Evolutionary conservation across 495 filamentous ascomycete species (phyloP).

Genomic region (Tricharina praecox): DNA sequence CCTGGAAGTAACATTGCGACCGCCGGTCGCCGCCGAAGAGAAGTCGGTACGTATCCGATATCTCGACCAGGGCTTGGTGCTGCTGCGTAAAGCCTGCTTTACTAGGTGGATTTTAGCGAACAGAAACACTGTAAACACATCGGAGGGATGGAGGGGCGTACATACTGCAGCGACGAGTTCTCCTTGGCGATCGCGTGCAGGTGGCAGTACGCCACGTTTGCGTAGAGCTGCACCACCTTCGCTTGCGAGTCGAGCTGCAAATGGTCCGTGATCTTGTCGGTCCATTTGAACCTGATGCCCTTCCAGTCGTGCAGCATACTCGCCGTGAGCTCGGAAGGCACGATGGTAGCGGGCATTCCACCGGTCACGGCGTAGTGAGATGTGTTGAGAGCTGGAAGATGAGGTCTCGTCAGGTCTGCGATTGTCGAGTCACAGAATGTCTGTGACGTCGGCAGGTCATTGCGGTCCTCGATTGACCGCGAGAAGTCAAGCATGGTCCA

Average conservation of each 20-base stretch:
- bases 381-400: not conserved
- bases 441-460: not conserved
- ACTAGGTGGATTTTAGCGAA: not conserved
- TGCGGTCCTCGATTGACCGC: not conserved
- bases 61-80: constrained; percentile 3
- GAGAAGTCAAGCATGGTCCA: constrained; percentile 9
- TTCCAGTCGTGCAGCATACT: constrained; percentile 4
- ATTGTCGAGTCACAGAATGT: not conserved
- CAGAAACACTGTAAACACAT: too few relatives aligned
- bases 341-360: not conserved
- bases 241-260: not conserved
- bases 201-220: constrained; percentile 2
- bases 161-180: constrained; percentile 1
- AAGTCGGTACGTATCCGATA: constrained; percentile 4
- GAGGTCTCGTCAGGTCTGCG: not conserved
- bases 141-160: not conserved
- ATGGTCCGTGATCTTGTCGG: constrained; percentile 4
- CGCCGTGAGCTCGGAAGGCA: constrained; percentile 6
- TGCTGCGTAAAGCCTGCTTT: constrained; percentile 4
- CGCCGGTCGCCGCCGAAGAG: constrained; percentile 5
- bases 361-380: not conserved
- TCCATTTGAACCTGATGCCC: constrained; percentile 5
- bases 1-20: not conserved
- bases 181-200: constrained; percentile 4
- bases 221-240: constrained; percentile 4